These are phyloP conservation scores for Helicostylum pulchrum DNA, from an alignment of 192 early-diverging fungal species.

Conservation along the genomic window DNA sequence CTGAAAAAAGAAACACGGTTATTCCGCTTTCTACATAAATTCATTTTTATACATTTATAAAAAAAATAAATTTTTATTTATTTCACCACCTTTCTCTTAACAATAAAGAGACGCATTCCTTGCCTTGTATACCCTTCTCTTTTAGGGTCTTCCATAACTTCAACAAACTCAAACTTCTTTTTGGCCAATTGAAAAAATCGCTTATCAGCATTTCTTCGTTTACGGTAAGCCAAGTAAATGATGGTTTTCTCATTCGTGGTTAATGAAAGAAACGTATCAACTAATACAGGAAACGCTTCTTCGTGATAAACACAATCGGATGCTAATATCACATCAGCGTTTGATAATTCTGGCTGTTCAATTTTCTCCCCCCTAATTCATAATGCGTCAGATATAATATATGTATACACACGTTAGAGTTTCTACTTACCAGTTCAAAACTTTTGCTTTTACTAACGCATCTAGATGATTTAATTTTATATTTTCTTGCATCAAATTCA, in stretches of 20 bases:
- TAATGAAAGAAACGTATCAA: slow-evolving; percentile 39
- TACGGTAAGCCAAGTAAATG: slow-evolving; percentile 39
- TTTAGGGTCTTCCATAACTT: slow-evolving; percentile 34
- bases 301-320: slow-evolving; percentile 54
- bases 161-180: slow-evolving; percentile 42
- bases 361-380: slow-evolving; percentile 6
- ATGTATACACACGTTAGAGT: background rate
- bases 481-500: slow-evolving; percentile 47
- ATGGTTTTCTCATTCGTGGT: slow-evolving; percentile 25
- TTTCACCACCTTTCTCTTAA: slow-evolving; percentile 17
- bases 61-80: too few relatives aligned
- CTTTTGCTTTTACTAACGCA: background rate
- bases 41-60: too few relatives aligned
- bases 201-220: slow-evolving; percentile 52
- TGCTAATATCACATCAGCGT: slow-evolving; percentile 42
- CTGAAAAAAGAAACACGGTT: too few relatives aligned
- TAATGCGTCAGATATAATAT: background rate
- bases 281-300: slow-evolving; percentile 44
- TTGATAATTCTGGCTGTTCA: background rate
- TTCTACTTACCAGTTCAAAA: slow-evolving; percentile 24
- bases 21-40: too few relatives aligned
- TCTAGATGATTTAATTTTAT: slow-evolving; percentile 31
- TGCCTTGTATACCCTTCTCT: slow-evolving; percentile 17
- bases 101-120: slow-evolving; percentile 20
- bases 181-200: slow-evolving; percentile 45